phyloP scores from a whole-genome alignment of 2,329 filamentous ascomycete species.

The Hypocrella siamensis region DNA sequence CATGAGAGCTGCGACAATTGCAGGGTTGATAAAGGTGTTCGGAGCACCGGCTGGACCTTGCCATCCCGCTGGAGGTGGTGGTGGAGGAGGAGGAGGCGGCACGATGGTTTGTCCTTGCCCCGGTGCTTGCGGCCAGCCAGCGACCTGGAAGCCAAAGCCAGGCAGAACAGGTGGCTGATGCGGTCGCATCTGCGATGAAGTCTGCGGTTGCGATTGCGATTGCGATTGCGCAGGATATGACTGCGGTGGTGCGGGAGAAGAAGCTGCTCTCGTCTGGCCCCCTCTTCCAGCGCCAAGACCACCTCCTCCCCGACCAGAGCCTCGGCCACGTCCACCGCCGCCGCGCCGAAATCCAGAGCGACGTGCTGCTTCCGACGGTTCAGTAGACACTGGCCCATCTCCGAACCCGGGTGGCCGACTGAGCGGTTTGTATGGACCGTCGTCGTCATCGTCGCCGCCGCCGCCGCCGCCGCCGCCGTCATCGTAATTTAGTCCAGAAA shows the following conservation, averaged over 20 bases:
- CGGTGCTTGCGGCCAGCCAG: constrained; percentile 23
- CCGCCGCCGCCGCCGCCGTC: constrained; percentile 25
- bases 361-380: constrained; percentile 18
- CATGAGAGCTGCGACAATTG: constrained; percentile 36
- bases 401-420: constrained; percentile 50
- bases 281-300: constrained; percentile 19
- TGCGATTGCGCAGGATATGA: constrained; percentile 13
- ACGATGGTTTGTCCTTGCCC: constrained; percentile 12
- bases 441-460: constrained; percentile 52
- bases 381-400: constrained; percentile 26
- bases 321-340: constrained; percentile 26
- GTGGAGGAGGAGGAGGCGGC: constrained; percentile 20
- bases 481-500: too few relatives aligned
- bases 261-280: constrained; percentile 18
- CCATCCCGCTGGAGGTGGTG: constrained; percentile 23
- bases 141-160: constrained; percentile 27
- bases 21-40: constrained; percentile 39
- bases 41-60: constrained; percentile 16
- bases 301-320: constrained; percentile 21
- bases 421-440: constrained; percentile 58
- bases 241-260: constrained; percentile 22
- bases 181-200: constrained; percentile 3
- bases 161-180: constrained; percentile 10
- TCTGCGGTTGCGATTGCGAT: constrained; percentile 11
- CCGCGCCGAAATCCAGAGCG: constrained; percentile 19